These are phyloP conservation scores for Bacterosira constricta DNA, from an alignment of 108 stramenopile species.

Conservation along the genomic window DNA sequence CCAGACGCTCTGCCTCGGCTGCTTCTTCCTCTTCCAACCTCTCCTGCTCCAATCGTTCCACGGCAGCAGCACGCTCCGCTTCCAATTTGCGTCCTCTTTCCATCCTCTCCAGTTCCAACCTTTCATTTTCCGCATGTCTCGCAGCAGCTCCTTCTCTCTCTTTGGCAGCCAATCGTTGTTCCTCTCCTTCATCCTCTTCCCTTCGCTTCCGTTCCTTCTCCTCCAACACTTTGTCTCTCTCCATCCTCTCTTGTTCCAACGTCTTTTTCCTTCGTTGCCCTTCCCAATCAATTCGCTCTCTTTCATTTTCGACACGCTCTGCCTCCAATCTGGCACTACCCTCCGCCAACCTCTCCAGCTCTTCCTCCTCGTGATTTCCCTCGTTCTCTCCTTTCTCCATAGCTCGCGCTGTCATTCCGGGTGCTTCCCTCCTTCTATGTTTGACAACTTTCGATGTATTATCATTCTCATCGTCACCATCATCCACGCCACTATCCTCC, in stretches of 20 bases:
- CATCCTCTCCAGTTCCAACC: too few species aligned
- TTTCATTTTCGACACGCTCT: background rate
- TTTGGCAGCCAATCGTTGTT: background rate
- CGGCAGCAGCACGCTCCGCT: too few species aligned
- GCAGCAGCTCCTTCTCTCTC: background rate
- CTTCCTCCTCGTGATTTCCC: background rate
- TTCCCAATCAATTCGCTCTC: background rate
- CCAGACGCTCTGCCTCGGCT: background rate
- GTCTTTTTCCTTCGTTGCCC: constrained; percentile 1
- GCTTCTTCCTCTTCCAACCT: background rate
- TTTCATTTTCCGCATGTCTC: too few species aligned
- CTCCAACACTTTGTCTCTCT: background rate
- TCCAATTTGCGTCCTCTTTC: too few species aligned
- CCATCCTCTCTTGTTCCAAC: background rate
- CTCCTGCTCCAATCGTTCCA: too few species aligned
- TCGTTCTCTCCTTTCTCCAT: constrained; percentile 9
- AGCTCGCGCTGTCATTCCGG: background rate
- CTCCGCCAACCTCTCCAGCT: too few species aligned
- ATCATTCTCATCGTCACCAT: too few species aligned
- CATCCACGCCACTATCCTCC: too few species aligned
- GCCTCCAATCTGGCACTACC: too few species aligned
- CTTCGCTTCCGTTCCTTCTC: background rate
- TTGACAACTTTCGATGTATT: constrained; percentile 14
- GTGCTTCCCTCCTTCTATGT: constrained; percentile 5
- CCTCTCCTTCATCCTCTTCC: background rate